Evolutionary conservation across 805 yeast genomes (phyloP), one percentile per base, ranked within the genome.

Genomic region (Zygosaccharomyces rouxii): DNA sequence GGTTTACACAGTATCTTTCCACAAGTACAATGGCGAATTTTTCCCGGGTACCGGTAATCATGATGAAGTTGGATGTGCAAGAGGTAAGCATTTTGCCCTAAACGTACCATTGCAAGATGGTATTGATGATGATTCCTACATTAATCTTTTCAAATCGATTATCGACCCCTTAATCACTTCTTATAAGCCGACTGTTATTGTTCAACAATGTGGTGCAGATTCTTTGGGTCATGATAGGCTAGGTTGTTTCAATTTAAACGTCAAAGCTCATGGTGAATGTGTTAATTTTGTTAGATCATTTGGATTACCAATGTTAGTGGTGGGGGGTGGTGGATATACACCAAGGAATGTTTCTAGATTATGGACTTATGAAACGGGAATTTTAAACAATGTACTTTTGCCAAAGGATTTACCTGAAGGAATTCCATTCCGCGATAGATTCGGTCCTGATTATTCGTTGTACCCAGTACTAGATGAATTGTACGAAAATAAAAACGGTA

Each of bases 321-420:
- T 94, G 18, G 99, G 99, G 35, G 99, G 99, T 43, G 99, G 99
- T 58, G 99, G 99, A 18, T 94, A 94, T 71, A 94, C 99, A 2
- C 95, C 95, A 78, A 79, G 97, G 66, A 94, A 94, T 65, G 99
- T 94, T 42, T 89, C 97, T 4, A 75, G 99, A 57, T 79, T 95
- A 10, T 92, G 99, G 98, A 80, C 96, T 2, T 90, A 77, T 62
- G 99, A 94, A 69, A 83, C 97, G 0, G 92, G 97, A 30, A 75
- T 94, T 23, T 76, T 92, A 63, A 84, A 94, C 55, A 84, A 87
- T 57, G 88, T 84, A 11, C 76, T 83, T 42, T 71, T 92, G 58
- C 86, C 88, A 22, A 70, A 83, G n/a, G 84, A 80, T 57, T 71
- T 90, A 29, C 96, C 97, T 0, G 78, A 78, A 30, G 74, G 73